Evolutionary conservation across 164 flowering plant species (phyloP).

Genomic region (Annona cherimola): DNA sequence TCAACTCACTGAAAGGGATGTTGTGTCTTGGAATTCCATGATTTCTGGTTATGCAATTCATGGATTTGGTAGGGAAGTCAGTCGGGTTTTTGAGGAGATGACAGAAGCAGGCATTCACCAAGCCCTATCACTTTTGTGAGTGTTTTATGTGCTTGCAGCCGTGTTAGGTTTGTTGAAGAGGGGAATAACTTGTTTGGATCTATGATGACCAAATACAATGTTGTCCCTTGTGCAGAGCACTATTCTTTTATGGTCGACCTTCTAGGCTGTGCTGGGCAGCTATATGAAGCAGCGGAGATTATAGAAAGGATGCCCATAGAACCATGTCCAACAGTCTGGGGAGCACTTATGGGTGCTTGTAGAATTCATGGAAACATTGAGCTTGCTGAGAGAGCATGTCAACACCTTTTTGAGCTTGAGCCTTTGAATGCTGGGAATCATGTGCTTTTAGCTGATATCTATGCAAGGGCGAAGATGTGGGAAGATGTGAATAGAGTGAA

Average conservation of each 20-base stretch:
- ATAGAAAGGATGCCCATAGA: constrained; percentile 13
- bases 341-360: constrained; percentile 23
- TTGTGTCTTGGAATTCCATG: constrained; percentile 23
- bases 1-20: constrained; percentile 7
- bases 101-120: constrained; percentile 5
- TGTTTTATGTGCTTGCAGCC: constrained; percentile 20
- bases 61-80: constrained; percentile 16
- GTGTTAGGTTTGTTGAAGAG: constrained; percentile 18
- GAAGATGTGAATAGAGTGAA: constrained; percentile 11
- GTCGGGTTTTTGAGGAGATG: constrained; percentile 14
- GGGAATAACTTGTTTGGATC: constrained; percentile 10
- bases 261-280: constrained; percentile 22
- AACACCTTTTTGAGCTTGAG: constrained; percentile 17
- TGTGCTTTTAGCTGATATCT: constrained; percentile 17
- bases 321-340: constrained; percentile 21
- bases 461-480: constrained; percentile 5
- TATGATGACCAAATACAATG: constrained; percentile 5
- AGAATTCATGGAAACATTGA: constrained; percentile 18
- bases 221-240: constrained; percentile 13
- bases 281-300: constrained; percentile 17
- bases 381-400: constrained; percentile 18
- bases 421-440: constrained; percentile 21
- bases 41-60: constrained; percentile 17
- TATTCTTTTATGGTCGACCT: constrained; percentile 27
- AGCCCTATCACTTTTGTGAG: constrained; percentile 15